Base-by-base conservation (phyloP, 192 early-diverging fungal species). In the Pilaira anomala region DNA sequence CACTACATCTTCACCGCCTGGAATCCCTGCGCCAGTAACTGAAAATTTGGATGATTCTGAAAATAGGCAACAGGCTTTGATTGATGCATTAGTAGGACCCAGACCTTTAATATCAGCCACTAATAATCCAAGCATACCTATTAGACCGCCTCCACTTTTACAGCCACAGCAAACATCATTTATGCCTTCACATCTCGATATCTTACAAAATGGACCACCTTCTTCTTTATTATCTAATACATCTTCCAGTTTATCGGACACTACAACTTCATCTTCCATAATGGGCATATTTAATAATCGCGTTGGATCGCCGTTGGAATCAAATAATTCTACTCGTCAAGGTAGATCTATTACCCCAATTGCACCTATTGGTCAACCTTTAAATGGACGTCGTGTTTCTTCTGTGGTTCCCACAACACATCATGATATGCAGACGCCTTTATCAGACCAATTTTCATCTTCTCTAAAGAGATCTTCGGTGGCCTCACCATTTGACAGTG, bases 311-410 rank as follows among this genome's bases (percentile, higher is more conserved):
- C 53, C 53, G 8, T 42, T 42, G 9, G 56, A 58, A 0, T 39
- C 56, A 12, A 58, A 54, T 18, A 29, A 2, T n/a, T n/a, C 44
- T 14, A 7, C 19, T 4, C 56, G 56, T 26, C 53, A 55, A 18
- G 30, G 12, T 11, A 40, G 56, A 24, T 18, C 55, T 18, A 28
- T 36, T 39, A 5, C 55, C 16, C 55, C 29, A 16, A 24, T 57
- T 30, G 26, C 66, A 26, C 66, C 66, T 24, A 68, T 68, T 48
- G 66, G 66, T 1, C 60, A 62, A 8, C 58, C 58, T 22, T 28
- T 59, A 13, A 54, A 46, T 18, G 52, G 60, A 18, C 28, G 66
- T 22, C 26, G 66, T 12, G 53, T 45, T 6, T 68, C 66, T n/a
- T 26, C 59, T 16, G 22, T 30, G n/a, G 1, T 40, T 12, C 39